Conservation (phyloP, 345 rosid genomes). For the Cardamine chenopodiifolia region DNA sequence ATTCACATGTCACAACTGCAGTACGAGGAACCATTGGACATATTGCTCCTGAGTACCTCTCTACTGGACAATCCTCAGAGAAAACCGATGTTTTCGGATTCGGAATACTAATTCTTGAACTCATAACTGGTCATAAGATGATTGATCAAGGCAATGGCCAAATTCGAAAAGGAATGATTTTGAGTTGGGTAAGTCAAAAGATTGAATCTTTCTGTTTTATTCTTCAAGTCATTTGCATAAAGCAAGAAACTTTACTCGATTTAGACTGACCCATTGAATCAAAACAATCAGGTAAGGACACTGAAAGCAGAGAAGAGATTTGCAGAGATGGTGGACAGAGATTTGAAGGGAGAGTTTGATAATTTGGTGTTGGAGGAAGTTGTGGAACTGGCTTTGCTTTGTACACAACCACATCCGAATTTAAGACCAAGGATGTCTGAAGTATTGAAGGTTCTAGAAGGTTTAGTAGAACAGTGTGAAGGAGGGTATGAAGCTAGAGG, state of each 20-base stretch:
- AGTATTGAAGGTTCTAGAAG: conserved; percentile 69
- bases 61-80: conserved; percentile 96
- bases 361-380: conserved; percentile 63
- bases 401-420: conserved; percentile 71
- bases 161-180: conserved; percentile 86
- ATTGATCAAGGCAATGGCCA: conserved; percentile 85
- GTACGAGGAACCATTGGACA: conserved; percentile 97
- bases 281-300: conserved; percentile 63
- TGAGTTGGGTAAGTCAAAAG: conserved; percentile 66
- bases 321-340: conserved; percentile 73
- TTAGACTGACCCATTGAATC: not conserved
- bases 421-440: conserved; percentile 83
- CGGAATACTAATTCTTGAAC: conserved; percentile 90
- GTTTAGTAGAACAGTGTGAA: conserved; percentile 62
- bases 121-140: conserved; percentile 89
- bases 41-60: conserved; percentile 95
- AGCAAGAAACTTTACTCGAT: conserved; percentile 1
- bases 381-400: conserved; percentile 71
- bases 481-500: conserved; percentile 48
- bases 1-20: conserved; percentile 92
- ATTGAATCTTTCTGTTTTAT: not conserved
- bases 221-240: not conserved
- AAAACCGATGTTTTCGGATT: conserved; percentile 96
- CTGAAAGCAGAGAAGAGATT: conserved; percentile 71
- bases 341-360: conserved; percentile 75